Percentiles rank a stretch among this genome's conserved stretches.
These are phyloP conservation scores for Aspergillus carbonarius DNA, from an alignment of 2,329 filamentous ascomycete species.

Conservation along the genomic window DNA sequence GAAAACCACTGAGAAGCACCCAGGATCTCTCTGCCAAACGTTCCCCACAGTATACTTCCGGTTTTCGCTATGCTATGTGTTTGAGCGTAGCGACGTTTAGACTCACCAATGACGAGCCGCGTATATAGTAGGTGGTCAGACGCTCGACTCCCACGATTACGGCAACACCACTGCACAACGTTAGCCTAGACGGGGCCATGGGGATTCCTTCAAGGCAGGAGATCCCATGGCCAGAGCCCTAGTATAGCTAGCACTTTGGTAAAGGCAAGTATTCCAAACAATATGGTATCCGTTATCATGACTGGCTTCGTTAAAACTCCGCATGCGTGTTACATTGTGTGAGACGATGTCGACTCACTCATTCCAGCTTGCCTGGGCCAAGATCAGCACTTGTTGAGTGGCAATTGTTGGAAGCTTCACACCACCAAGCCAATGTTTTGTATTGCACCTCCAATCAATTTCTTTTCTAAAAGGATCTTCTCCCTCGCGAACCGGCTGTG, in stretches of 20 bases:
- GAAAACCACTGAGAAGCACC: conserved; percentile 62
- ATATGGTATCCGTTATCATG: conserved; percentile 59
- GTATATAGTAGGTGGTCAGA: conserved; percentile 57
- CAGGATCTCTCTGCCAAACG: conserved; percentile 59
- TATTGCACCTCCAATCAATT: conserved; percentile 24
- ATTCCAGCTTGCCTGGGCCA: background rate
- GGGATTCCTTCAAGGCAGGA: background rate
- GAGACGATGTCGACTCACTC: background rate
- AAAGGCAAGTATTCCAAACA: conserved; percentile 55
- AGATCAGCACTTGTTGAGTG: background rate
- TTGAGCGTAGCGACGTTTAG: conserved; percentile 56
- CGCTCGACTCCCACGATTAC: conserved; percentile 53
- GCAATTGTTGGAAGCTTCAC: background rate
- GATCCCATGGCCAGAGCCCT: conserved; percentile 49
- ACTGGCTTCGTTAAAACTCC: conserved; percentile 25
- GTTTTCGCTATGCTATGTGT: conserved; percentile 66
- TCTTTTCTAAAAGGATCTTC: conserved; percentile 29
- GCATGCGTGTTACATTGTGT: background rate
- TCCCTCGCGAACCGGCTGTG: background rate
- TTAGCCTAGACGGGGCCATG: background rate
- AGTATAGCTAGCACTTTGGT: conserved; percentile 52
- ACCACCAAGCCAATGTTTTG: conserved; percentile 31
- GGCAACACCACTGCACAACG: conserved; percentile 26
- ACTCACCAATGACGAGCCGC: conserved; percentile 58
- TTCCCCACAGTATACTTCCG: conserved; percentile 60